Conservation (phyloP, 768 basidiomycete species). For the Suillus luteus region DNA sequence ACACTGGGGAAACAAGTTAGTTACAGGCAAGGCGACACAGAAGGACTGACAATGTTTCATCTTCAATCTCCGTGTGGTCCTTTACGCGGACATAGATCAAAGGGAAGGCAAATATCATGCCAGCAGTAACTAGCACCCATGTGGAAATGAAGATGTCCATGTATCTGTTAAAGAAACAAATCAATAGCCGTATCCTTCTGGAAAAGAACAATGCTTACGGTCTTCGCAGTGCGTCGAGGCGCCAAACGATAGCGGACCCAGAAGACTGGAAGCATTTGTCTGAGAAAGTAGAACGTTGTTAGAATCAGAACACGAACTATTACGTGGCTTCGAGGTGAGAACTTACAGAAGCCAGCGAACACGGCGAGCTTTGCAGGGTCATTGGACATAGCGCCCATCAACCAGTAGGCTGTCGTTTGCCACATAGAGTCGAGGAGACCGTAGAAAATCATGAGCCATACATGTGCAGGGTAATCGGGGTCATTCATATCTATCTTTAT, state of each 20-base stretch:
- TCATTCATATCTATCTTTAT: conserved; percentile 5
- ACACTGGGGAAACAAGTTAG: not conserved
- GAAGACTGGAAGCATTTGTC: conserved; percentile 75
- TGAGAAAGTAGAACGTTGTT: conserved; percentile 16
- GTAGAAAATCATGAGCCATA: conserved; percentile 11
- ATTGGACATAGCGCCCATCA: conserved; percentile 46
- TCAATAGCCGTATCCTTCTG: too few species aligned
- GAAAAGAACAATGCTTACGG: conserved; percentile 42
- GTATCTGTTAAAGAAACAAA: conserved; percentile 32
- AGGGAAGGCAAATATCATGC: conserved; percentile 63
- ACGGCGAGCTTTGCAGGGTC: conserved; percentile 47
- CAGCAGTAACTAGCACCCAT: conserved; percentile 61
- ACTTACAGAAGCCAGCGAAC: conserved; percentile 48
- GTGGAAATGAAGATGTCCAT: conserved; percentile 72
- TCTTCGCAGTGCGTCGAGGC: conserved; percentile 56
- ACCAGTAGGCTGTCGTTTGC: conserved; percentile 42
- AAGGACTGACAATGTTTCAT: conserved; percentile 52
- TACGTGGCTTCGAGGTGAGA: conserved; percentile 12
- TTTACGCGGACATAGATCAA: conserved; percentile 69
- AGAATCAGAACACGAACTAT: conserved; percentile 9
- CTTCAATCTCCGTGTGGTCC: conserved; percentile 51
- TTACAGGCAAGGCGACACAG: not conserved
- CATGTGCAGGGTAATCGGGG: conserved; percentile 3
- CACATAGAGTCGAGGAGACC: conserved; percentile 31
- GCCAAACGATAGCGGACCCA: conserved; percentile 65